Base-by-base conservation (phyloP, 345 rosid species). In the Anacardium occidentale region DNA sequence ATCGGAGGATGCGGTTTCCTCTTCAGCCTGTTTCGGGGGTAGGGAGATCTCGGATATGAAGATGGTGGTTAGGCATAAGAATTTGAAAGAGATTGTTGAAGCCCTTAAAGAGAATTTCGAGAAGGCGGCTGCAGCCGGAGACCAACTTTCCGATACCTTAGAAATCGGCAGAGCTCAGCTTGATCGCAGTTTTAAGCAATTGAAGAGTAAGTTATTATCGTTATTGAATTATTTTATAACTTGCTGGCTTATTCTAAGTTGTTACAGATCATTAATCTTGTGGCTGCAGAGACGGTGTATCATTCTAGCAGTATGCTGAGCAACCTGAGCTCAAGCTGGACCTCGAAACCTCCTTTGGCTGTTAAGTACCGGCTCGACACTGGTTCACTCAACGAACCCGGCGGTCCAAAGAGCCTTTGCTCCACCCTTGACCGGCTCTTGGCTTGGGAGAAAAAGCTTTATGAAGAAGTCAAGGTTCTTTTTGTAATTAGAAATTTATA, bases 381-480 rank as follows among this genome's bases (percentile, higher is more conserved):
- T 3, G 77, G 84, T 34, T 77, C 89, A 10, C 76, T 94, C 11
- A 85, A 75, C 69, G 87, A 82, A 76, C 76, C 89, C 14, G 91
- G 87, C 5, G 89, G 91, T 34, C 80, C 83, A 2, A 92, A 79
- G 82, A 91, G 99, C 69, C 97, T 95, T 47, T 88, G 90, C 77
- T 87, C 97, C 50, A 91, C 94, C 54, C 65, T 93, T 66, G 99
- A 95, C 62, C 88, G 94, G 52, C 90, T 95, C 71, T 85, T 89
- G 85, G 99, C 98, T 58, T 92, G 99, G 99, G 99, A 92, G 85
- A 91, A 91, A 84, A 95, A 95, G 79, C 94, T 91, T 26, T 95
- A 89, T 26, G 88, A 84, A 56, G 99, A 95, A 81, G 92, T 95
- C 62, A 95, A 95, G 97, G 99, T 92, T 76, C 47, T 45, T 9